Evolutionary conservation across 2,329 filamentous ascomycete genomes (phyloP), one percentile per base, ranked within the genome.

Genomic region (Ophiosphaerella korrae): DNA sequence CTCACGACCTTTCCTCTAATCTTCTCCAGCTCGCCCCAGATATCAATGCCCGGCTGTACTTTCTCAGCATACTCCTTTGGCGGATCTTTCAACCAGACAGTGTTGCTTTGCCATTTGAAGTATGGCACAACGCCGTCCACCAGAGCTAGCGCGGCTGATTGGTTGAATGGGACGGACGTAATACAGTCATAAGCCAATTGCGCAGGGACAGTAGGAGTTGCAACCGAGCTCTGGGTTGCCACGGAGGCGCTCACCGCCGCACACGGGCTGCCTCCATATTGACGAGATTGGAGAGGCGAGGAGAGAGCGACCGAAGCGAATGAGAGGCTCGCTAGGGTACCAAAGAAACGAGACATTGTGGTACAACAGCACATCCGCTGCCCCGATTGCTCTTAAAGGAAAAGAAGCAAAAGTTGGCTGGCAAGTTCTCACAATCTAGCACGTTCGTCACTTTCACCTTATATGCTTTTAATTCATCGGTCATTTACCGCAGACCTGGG

Each of bases 161-260:
- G 70, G 57, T 79, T 79, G 60, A 79, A 74, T 2, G 77, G 77
- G 5, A 78, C 73, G 14, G 71, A 75, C 16, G 71, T 77, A 12
- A 79, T 69, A 55, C 78, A 80, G 4, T 79, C 74, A 53, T 77
- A 78, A 3, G 77, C 78, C 42, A 78, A 55, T 46, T 72, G 51
- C 6, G 77, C 77, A 23, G 76, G 68, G 4, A 80, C 74, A 9
- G 71, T 77, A 1, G 75, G 74, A 5, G 64, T 62, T 3, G 67
- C 61, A 24, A 64, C 63, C 7, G 49, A 43, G 24, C 50, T 45
- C 40, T 72, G 64, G 7, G 59, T 45, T 5, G 64, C 68, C 12
- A 64, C 60, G 2, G 67, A 58, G 7, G 67, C 61, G 38, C 60
- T 62, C 23, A 73, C 70, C 42, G 63, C 55, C 14, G 69, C 71